These are phyloP conservation scores for Ganoderma sinense DNA, from an alignment of 1,284 basidiomycete genomes.

Conservation along the genomic window DNA sequence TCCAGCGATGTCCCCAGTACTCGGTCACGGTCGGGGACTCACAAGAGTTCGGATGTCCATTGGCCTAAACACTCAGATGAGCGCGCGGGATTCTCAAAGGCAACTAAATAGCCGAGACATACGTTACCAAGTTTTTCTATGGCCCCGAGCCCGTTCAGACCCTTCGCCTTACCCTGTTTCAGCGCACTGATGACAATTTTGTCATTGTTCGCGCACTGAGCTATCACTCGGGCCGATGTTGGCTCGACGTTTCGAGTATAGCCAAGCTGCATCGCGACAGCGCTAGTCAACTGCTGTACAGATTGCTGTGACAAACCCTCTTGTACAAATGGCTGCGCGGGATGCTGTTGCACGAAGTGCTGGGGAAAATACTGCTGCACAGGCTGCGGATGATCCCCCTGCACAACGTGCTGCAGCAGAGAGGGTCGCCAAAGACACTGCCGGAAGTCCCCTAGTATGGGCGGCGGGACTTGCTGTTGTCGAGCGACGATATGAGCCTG, in stretches of 20 bases:
- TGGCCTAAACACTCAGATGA: background rate
- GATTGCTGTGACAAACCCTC: background rate
- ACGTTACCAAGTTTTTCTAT: slow-evolving; percentile 18
- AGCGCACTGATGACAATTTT: slow-evolving; percentile 9
- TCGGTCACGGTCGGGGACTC: background rate
- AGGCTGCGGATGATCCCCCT: background rate
- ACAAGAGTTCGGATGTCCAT: background rate
- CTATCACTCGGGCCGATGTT: background rate
- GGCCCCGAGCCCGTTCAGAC: slow-evolving; percentile 2
- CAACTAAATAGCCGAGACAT: background rate
- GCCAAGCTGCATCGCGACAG: background rate
- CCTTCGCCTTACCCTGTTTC: slow-evolving; percentile 1
- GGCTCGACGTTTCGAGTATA: background rate
- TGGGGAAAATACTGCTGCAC: background rate
- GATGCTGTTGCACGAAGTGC: background rate
- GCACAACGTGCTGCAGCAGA: background rate
- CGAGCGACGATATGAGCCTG: background rate
- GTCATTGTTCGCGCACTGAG: slow-evolving; percentile 6
- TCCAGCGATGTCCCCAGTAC: background rate
- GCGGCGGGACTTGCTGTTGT: background rate
- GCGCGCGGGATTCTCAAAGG: background rate
- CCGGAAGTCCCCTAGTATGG: background rate
- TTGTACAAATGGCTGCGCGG: no score
- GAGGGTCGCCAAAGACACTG: background rate
- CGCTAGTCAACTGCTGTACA: background rate